Conservation (phyloP, 306 rosid genomes). For the Medicago ruthenica region DNA sequence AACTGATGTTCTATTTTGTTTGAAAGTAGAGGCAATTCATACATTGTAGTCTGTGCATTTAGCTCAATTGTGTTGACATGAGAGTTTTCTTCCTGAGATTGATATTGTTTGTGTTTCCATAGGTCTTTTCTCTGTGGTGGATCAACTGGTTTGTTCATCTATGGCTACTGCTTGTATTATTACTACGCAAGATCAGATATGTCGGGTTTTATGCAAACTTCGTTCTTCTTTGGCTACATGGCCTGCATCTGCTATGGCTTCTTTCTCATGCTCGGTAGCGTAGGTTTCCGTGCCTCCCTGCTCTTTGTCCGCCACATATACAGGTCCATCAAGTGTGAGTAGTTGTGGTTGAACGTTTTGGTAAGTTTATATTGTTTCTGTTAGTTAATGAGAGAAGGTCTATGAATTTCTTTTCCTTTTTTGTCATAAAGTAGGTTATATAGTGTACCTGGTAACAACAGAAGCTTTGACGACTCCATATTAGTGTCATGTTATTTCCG, state of each 20-base stretch:
- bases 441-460: conserved; percentile 54
- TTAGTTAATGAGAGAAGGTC: conserved; percentile 47
- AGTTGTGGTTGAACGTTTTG: conserved; percentile 45
- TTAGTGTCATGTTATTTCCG: conserved; percentile 40
- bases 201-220: conserved; percentile 98
- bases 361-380: conserved; percentile 42
- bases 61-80: background rate
- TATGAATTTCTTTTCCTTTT: conserved; percentile 45
- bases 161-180: conserved; percentile 94
- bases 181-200: conserved; percentile 91
- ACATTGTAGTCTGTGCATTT: conserved; percentile 1
- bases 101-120: conserved; percentile 20
- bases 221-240: conserved; percentile 99
- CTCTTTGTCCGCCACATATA: conserved; percentile 94
- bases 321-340: conserved; percentile 98
- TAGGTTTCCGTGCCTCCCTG: conserved; percentile 91
- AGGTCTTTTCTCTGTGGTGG: conserved; percentile 98
- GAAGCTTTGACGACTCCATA: conserved; percentile 44
- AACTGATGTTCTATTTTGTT: background rate
- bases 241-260: conserved; percentile 98
- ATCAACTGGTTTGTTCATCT: conserved; percentile 96
- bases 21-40: background rate
- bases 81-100: background rate
- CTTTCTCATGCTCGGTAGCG: conserved; percentile 94
- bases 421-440: conserved; percentile 55